phyloP scores from a whole-genome alignment of 1,139 yeast species.

The Saccharomycopsis phalli region DNA sequence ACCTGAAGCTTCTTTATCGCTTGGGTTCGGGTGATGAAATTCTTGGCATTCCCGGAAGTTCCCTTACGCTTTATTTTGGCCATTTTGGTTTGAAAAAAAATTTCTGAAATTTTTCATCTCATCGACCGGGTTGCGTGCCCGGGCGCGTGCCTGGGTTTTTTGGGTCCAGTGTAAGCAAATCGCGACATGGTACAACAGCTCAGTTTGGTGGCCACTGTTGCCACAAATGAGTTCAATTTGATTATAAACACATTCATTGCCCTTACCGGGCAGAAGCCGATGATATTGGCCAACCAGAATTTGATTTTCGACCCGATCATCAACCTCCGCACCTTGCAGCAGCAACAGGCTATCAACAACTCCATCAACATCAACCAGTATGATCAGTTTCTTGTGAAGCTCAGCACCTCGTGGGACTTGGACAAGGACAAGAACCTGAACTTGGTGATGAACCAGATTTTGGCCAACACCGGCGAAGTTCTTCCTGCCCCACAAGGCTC shows the following conservation, averaged over 20 bases:
- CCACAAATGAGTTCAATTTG: constrained; percentile 13
- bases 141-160: too few relatives aligned
- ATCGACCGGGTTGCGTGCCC: constrained; percentile 1
- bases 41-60: constrained; percentile 82
- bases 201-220: constrained; percentile 11
- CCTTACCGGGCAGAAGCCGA: constrained; percentile 18
- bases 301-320: constrained; percentile 12
- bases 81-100: constrained; percentile 9
- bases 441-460: constrained; percentile 17
- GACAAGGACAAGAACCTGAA: constrained; percentile 6
- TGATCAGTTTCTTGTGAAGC: constrained; percentile 13
- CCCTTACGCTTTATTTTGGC: constrained; percentile 64
- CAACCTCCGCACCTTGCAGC: constrained; percentile 13
- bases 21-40: constrained; percentile 89
- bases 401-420: constrained; percentile 10
- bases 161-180: too few relatives aligned
- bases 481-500: neutral
- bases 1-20: constrained; percentile 91
- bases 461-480: constrained; percentile 9
- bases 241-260: constrained; percentile 16
- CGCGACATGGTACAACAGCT: constrained; percentile 18
- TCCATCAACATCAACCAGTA: constrained; percentile 12
- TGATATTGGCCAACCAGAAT: constrained; percentile 7
- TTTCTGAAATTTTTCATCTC: constrained; percentile 4
- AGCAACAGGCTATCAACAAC: constrained; percentile 11